phyloP scores from a whole-genome alignment of 108 stramenopile species.

The Skeletonema marinoi region DNA sequence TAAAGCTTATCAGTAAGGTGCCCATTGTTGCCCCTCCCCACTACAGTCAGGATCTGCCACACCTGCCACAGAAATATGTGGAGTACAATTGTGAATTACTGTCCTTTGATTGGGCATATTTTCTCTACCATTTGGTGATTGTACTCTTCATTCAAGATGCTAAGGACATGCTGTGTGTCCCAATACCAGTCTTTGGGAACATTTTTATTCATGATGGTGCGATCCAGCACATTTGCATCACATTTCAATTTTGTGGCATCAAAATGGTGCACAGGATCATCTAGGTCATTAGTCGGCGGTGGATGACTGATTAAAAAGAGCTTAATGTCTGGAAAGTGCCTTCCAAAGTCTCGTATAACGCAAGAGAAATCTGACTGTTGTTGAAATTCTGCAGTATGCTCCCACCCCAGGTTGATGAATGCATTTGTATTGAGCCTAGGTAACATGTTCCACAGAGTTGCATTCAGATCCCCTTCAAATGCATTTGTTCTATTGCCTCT shows the following conservation, averaged over 20 bases:
- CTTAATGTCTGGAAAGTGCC: neutral
- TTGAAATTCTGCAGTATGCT: neutral
- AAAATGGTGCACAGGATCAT: neutral
- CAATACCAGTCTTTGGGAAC: conserved; percentile 13
- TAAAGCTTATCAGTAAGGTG: too few species aligned
- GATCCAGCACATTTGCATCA: neutral
- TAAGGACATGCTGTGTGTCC: conserved; percentile 2
- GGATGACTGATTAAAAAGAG: neutral
- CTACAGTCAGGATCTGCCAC: too few species aligned
- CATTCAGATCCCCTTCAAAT: conserved; percentile 8
- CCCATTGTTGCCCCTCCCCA: too few species aligned
- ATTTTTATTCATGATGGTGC: conserved; percentile 1
- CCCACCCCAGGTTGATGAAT: conserved; percentile 19
- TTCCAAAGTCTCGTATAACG: neutral
- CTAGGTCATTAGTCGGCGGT: neutral
- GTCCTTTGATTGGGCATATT: neutral
- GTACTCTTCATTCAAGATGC: conserved; percentile 15
- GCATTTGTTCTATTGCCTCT: neutral
- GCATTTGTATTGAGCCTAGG: conserved; percentile 8
- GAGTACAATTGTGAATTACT: too few species aligned
- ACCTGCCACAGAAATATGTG: too few species aligned
- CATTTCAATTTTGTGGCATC: neutral
- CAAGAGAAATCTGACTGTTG: neutral
- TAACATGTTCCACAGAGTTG: conserved; percentile 8
- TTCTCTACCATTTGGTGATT: conserved; percentile 7